These are phyloP conservation scores for Achlya hypogyna DNA, from an alignment of 352 stramenopile species.

Conservation along the genomic window DNA sequence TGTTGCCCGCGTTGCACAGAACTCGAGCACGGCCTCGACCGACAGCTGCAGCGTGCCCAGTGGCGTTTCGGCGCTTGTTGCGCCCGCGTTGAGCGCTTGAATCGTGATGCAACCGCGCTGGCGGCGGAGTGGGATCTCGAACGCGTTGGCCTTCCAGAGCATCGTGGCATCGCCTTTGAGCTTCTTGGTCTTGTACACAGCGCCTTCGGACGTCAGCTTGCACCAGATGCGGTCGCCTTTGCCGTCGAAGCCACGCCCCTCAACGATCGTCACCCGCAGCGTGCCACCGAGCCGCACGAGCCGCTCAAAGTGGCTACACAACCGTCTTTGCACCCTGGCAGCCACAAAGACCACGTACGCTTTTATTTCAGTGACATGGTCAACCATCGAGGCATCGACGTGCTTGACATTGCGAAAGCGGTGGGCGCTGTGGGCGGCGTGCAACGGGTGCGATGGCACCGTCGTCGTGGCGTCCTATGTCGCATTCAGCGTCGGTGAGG, in stretches of 20 bases:
- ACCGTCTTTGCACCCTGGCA: not conserved
- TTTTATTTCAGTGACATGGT: constrained; percentile 18
- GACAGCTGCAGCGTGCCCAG: not conserved
- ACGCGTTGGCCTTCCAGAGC: not conserved
- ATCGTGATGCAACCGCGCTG: not conserved
- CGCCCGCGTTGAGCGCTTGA: not conserved
- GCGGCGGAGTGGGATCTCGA: constrained; percentile 12
- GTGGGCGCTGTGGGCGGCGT: not conserved
- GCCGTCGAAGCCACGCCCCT: constrained; percentile 1
- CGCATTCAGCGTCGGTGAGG: not conserved
- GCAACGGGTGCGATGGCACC: not conserved
- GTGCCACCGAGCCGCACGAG: not conserved
- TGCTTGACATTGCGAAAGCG: constrained; percentile 1
- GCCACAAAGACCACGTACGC: not conserved
- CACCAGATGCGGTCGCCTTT: constrained; percentile 7
- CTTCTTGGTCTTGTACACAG: constrained; percentile 2
- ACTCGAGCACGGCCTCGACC: constrained; percentile 6
- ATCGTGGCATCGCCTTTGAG: not conserved
- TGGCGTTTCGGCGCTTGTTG: not conserved
- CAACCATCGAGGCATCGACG: not conserved
- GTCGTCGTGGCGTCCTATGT: not conserved
- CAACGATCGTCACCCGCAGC: not conserved
- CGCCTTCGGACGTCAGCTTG: constrained; percentile 1
- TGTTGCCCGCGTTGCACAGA: not conserved
- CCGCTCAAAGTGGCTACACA: constrained; percentile 11